Conservation (phyloP, 192 early-diverging fungal genomes). For the Dispira simplex region DNA sequence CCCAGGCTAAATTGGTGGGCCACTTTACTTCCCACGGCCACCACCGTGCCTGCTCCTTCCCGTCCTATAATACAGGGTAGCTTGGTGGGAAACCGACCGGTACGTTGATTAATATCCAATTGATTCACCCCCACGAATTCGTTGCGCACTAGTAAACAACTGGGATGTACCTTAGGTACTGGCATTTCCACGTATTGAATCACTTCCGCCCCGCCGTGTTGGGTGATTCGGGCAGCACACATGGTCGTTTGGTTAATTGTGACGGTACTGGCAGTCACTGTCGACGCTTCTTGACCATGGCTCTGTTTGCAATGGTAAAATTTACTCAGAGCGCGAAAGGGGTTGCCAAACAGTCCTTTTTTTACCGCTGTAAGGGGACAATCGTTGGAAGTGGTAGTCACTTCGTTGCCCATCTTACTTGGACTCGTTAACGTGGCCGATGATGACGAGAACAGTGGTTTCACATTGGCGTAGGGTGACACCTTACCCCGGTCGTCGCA, state of each 20-base stretch:
- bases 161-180: conserved; percentile 27
- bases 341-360: not conserved
- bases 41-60: conserved; percentile 70
- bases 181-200: conserved; percentile 31
- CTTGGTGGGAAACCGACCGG: conserved; percentile 50
- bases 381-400: not conserved
- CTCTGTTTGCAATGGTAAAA: not conserved
- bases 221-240: conserved; percentile 32
- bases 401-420: not conserved
- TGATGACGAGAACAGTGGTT: not conserved
- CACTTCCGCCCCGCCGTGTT: conserved; percentile 38
- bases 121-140: conserved; percentile 69
- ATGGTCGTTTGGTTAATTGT: conserved; percentile 11
- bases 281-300: not conserved
- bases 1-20: conserved; percentile 43
- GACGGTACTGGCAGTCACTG: not conserved
- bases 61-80: conserved; percentile 56
- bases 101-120: conserved; percentile 82
- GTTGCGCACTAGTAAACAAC: conserved; percentile 61
- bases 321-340: not conserved
- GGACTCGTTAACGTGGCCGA: not conserved
- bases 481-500: not conserved
- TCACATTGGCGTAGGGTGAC: not conserved
- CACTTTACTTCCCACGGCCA: conserved; percentile 52
- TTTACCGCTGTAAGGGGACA: too few relatives aligned